Conservation (phyloP, 805 yeast genomes). For the Candida jianshihensis region DNA sequence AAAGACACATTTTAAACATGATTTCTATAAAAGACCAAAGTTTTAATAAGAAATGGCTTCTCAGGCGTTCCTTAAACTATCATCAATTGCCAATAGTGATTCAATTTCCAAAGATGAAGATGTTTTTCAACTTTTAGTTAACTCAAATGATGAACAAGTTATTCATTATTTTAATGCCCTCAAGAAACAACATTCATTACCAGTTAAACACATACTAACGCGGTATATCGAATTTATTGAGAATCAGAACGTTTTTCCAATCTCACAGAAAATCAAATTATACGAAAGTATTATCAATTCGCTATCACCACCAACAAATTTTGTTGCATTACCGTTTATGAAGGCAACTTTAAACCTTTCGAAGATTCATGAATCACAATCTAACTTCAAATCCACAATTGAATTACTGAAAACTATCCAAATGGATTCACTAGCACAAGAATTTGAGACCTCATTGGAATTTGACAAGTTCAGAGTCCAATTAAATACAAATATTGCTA, state of each 20-base stretch:
- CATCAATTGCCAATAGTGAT: slow-evolving; percentile 10
- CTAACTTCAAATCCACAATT: slow-evolving; percentile 3
- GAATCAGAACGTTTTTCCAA: too few species aligned
- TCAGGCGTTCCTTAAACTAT: slow-evolving; percentile 8
- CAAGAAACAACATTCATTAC: slow-evolving; percentile 15
- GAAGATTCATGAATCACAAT: slow-evolving; percentile 7
- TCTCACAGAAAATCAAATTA: not conserved
- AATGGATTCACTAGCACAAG: slow-evolving; percentile 12
- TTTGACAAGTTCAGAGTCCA: slow-evolving; percentile 11
- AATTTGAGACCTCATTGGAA: slow-evolving; percentile 7
- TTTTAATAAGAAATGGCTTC: slow-evolving; percentile 9
- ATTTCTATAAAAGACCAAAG: not conserved
- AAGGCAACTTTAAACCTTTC: slow-evolving; percentile 8
- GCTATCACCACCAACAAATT: slow-evolving; percentile 18
- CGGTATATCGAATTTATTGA: slow-evolving; percentile 7
- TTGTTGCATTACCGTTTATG: slow-evolving; percentile 8
- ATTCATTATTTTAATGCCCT: slow-evolving; percentile 9
- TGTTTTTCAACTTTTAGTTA: slow-evolving; percentile 4
- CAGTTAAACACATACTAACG: slow-evolving; percentile 12
- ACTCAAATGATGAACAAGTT: slow-evolving; percentile 1
- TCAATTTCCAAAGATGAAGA: slow-evolving; percentile 11
- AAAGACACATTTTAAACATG: too few species aligned
- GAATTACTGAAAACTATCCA: slow-evolving; percentile 9
- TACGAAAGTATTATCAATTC: slow-evolving; percentile 7
- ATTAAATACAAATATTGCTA: slow-evolving; percentile 14